Conservation (phyloP, 192 early-diverging fungal species). For the Dimargaris cristalligena region DNA sequence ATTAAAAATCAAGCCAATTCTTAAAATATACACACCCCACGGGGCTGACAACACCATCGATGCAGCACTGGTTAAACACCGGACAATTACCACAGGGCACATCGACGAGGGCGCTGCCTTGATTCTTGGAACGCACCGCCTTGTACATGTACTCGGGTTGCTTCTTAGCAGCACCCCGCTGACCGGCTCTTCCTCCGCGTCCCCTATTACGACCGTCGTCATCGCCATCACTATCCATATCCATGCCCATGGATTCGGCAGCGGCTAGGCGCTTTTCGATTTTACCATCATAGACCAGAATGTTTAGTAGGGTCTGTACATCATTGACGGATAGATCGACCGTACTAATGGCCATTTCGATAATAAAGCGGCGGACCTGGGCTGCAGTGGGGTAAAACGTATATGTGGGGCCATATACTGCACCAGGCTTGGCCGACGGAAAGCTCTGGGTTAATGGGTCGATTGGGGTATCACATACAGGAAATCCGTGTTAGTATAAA, state of each 20-base stretch:
- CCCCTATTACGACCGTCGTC: constrained; percentile 16
- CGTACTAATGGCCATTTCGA: constrained; percentile 45
- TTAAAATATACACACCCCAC: constrained; percentile 61
- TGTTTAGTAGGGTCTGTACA: constrained; percentile 62
- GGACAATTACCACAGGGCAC: constrained; percentile 84
- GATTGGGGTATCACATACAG: no score
- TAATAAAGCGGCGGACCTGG: constrained; percentile 53
- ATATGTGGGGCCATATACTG: constrained; percentile 46
- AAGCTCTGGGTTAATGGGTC: constrained; percentile 42
- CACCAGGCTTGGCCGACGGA: constrained; percentile 27
- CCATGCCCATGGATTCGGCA: constrained; percentile 21
- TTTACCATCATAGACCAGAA: constrained; percentile 75
- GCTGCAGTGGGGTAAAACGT: constrained; percentile 48
- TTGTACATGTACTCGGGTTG: constrained; percentile 52
- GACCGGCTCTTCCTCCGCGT: background rate
- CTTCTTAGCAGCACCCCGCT: background rate
- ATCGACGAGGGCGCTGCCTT: constrained; percentile 46
- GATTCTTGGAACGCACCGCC: constrained; percentile 33
- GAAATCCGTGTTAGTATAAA: no score
- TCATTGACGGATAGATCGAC: constrained; percentile 55
- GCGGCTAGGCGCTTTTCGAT: constrained; percentile 44
- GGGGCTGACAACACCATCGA: constrained; percentile 56
- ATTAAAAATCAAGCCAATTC: constrained; percentile 63
- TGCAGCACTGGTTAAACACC: constrained; percentile 58
- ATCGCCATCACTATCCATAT: constrained; percentile 34